phyloP scores from a whole-genome alignment of 116 monocot genomes.

The Trichopus zeylanicus region DNA sequence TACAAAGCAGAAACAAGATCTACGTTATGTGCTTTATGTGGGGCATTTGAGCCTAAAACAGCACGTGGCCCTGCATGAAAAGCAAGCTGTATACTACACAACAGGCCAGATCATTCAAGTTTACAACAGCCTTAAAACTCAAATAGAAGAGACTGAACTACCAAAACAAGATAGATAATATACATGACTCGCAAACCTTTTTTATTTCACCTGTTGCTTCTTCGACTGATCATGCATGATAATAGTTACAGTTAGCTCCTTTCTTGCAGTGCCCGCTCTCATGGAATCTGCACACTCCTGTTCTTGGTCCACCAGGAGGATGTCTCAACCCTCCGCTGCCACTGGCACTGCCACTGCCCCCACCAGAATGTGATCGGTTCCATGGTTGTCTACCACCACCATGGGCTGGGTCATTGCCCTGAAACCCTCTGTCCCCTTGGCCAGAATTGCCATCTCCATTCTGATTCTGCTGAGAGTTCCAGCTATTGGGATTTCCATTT shows the following conservation, averaged over 20 bases:
- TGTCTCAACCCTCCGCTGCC: conserved; percentile 18
- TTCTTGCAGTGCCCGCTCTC: conserved; percentile 71
- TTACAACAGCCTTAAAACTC: too few relatives aligned
- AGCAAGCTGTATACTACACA: too few relatives aligned
- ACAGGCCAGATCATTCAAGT: too few relatives aligned
- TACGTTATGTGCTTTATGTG: too few relatives aligned
- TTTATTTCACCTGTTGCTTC: neutral
- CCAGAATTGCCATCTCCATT: conserved; percentile 20
- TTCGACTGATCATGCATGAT: conserved; percentile 22
- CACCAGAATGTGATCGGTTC: conserved; percentile 15
- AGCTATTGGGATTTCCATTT: conserved; percentile 14
- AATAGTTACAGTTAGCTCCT: conserved; percentile 51
- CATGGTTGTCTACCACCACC: conserved; percentile 23
- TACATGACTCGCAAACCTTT: neutral
- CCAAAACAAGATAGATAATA: neutral
- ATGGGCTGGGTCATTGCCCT: conserved; percentile 15
- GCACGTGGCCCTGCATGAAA: too few relatives aligned
- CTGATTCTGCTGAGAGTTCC: conserved; percentile 18
- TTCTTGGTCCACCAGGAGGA: conserved; percentile 11
- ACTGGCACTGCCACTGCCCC: too few relatives aligned
- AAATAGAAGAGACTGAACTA: too few relatives aligned
- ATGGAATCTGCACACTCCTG: conserved; percentile 41
- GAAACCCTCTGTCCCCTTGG: conserved; percentile 19
- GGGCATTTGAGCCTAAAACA: too few relatives aligned
- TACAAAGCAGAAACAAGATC: too few relatives aligned